Conservation (phyloP, 345 rosid species). For the Lagerstroemia speciosa region DNA sequence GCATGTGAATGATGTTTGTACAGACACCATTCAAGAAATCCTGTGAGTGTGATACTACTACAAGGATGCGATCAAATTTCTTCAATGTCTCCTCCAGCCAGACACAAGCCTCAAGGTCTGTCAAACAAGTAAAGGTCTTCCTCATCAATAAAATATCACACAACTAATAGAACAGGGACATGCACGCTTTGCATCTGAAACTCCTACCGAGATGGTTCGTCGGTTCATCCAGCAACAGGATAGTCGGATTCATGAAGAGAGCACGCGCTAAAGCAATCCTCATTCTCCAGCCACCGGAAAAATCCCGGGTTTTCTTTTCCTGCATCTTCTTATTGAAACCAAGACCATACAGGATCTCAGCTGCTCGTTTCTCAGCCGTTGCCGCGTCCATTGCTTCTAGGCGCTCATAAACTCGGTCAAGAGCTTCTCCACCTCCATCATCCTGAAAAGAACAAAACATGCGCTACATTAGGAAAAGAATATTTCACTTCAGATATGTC, state of each 20-base stretch:
- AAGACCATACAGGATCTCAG: slow-evolving; percentile 91
- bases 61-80: slow-evolving; percentile 87
- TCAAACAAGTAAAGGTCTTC: slow-evolving; percentile 1
- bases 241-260: slow-evolving; percentile 86
- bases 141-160: background rate
- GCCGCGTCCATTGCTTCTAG: slow-evolving; percentile 86
- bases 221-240: slow-evolving; percentile 92
- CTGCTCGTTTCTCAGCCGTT: slow-evolving; percentile 98
- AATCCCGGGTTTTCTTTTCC: slow-evolving; percentile 78
- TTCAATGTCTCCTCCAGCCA: slow-evolving; percentile 95
- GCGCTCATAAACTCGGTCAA: slow-evolving; percentile 81
- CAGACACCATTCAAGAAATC: slow-evolving; percentile 96
- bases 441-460: slow-evolving; percentile 32
- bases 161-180: background rate
- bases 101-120: slow-evolving; percentile 98
- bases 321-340: slow-evolving; percentile 94
- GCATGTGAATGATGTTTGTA: slow-evolving; percentile 97
- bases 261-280: slow-evolving; percentile 99
- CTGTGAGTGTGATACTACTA: slow-evolving; percentile 93
- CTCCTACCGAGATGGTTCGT: slow-evolving; percentile 92
- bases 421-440: slow-evolving; percentile 94
- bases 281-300: slow-evolving; percentile 99
- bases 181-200: background rate
- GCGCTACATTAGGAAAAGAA: background rate
- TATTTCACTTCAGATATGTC: too few relatives aligned